These are phyloP conservation scores for Carex cristatella DNA, from an alignment of 176 grass and related monocot genomes.

Conservation along the genomic window DNA sequence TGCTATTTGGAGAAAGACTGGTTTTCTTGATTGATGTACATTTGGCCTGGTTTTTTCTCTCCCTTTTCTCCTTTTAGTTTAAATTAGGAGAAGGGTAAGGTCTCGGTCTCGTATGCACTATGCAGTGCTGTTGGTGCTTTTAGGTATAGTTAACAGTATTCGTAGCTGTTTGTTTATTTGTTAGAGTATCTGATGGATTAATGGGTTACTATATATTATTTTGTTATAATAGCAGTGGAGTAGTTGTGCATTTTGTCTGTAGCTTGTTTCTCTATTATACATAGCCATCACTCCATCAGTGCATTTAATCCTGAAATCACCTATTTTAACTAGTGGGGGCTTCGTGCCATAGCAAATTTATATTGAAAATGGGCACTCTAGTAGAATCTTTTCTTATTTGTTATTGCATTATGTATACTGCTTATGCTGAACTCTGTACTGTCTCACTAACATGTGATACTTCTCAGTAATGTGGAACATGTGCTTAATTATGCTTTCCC, in stretches of 20 bases:
- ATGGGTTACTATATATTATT: background rate
- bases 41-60: background rate
- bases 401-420: background rate
- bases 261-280: background rate
- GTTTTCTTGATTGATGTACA: slow-evolving; percentile 71
- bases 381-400: background rate
- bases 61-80: background rate
- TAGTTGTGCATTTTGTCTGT: background rate
- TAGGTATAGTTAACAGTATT: background rate
- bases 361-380: background rate
- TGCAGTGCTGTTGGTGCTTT: background rate
- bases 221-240: background rate
- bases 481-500: background rate
- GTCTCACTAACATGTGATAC: background rate
- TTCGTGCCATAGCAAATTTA: background rate
- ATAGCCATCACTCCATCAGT: background rate
- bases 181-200: background rate
- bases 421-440: background rate
- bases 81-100: background rate
- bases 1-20: slow-evolving; percentile 67
- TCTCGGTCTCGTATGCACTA: background rate
- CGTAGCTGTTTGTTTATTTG: background rate
- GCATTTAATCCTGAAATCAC: background rate
- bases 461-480: background rate
- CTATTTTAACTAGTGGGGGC: background rate